Conservation (phyloP, 2,329 filamentous ascomycete genomes). For the Alternaria solani region DNA sequence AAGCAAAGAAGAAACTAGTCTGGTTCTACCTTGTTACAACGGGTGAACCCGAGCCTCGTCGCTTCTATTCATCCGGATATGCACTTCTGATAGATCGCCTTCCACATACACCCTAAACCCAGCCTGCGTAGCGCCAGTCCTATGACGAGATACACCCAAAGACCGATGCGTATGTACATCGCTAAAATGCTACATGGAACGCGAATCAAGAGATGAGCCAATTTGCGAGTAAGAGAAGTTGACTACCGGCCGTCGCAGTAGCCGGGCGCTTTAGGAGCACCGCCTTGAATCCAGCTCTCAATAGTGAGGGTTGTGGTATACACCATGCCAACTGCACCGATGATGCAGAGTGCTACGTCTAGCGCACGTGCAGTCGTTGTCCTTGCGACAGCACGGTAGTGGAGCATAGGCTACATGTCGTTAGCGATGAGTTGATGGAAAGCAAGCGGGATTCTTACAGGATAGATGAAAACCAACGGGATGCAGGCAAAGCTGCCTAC, state of each 20-base stretch:
- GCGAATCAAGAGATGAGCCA: not conserved
- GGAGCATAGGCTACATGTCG: constrained; percentile 77
- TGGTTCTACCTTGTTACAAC: not conserved
- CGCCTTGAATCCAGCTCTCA: constrained; percentile 79
- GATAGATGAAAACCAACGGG: constrained; percentile 96
- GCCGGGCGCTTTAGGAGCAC: constrained; percentile 62
- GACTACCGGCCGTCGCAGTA: constrained; percentile 64
- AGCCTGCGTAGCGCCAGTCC: not conserved
- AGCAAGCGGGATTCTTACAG: constrained; percentile 67
- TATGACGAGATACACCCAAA: constrained; percentile 3
- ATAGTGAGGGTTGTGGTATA: constrained; percentile 92
- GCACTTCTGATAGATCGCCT: constrained; percentile 1
- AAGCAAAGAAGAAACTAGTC: constrained; percentile 9
- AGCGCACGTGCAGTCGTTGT: constrained; percentile 71
- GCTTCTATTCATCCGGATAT: constrained; percentile 1
- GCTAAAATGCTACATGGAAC: constrained; percentile 19
- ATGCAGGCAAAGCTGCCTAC: constrained; percentile 98
- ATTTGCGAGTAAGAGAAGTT: not conserved
- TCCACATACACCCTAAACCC: not conserved
- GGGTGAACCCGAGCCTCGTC: not conserved
- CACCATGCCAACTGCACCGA: constrained; percentile 85
- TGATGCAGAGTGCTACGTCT: constrained; percentile 79
- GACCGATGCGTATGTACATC: constrained; percentile 9
- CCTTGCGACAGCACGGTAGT: constrained; percentile 80
- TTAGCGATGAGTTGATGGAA: constrained; percentile 39